These are phyloP conservation scores for Friedmanniomyces simplex DNA, from an alignment of 495 filamentous ascomycete species.

Conservation along the genomic window DNA sequence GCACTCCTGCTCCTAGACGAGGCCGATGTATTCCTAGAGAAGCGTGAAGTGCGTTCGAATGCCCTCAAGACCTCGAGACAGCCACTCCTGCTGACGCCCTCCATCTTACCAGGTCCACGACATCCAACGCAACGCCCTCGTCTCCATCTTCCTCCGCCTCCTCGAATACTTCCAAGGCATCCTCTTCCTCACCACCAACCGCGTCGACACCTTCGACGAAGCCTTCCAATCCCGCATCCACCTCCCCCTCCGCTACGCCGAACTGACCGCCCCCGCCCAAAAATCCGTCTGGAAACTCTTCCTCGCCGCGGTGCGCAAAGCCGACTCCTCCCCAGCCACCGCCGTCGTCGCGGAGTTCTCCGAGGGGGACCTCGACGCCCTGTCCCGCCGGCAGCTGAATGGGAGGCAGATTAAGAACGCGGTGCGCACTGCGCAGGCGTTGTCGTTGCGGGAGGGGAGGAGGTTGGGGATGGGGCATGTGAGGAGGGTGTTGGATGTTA, in stretches of 20 bases:
- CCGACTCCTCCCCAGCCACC: conserved; percentile 47
- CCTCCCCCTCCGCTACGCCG: conserved; percentile 68
- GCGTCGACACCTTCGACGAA: conserved; percentile 62
- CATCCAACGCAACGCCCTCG: conserved; percentile 37
- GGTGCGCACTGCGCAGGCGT: conserved; percentile 72
- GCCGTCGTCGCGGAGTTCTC: conserved; percentile 52
- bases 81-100: too few species aligned
- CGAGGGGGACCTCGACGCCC: conserved; percentile 53
- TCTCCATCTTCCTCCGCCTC: conserved; percentile 36
- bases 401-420: conserved; percentile 96
- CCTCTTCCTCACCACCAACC: conserved; percentile 72
- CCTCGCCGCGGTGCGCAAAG: conserved; percentile 54
- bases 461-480: conserved; percentile 72
- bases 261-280: conserved; percentile 64
- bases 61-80: too few species aligned
- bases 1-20: conserved; percentile 47
- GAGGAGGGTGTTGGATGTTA: conserved; percentile 68
- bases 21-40: conserved; percentile 39
- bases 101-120: conserved; percentile 24
- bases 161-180: conserved; percentile 70
- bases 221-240: conserved; percentile 61
- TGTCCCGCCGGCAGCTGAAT: conserved; percentile 66
- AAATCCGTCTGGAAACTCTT: conserved; percentile 83
- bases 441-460: conserved; percentile 66
- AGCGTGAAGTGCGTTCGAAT: conserved; percentile 23